Conservation (phyloP, 352 stramenopile species). For the Phytophthora hibernalis region DNA sequence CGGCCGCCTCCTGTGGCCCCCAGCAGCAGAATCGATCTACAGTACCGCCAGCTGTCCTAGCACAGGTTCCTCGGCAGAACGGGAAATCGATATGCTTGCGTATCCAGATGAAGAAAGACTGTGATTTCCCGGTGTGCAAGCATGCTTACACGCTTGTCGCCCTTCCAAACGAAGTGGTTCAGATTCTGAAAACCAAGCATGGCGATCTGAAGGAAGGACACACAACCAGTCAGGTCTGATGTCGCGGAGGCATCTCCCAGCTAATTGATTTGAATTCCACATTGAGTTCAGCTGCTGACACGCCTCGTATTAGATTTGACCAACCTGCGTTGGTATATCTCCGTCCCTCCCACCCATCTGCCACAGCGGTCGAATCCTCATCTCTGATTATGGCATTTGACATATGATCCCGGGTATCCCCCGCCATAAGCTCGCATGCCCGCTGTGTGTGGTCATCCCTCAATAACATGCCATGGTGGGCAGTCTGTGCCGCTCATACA, state of each 20-base stretch:
- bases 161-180: not conserved
- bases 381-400: not conserved
- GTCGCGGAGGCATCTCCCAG: not conserved
- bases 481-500: not conserved
- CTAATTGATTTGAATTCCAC: not conserved
- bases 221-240: not conserved
- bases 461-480: not conserved
- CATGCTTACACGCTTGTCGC: not conserved
- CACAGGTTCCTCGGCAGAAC: too few relatives aligned
- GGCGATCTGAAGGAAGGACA: not conserved
- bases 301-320: too few relatives aligned
- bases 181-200: constrained; percentile 1
- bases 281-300: not conserved
- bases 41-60: too few relatives aligned
- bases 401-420: not conserved
- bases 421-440: not conserved
- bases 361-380: too few relatives aligned
- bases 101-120: constrained; percentile 4
- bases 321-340: too few relatives aligned
- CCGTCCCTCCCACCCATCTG: too few relatives aligned
- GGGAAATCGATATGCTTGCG: not conserved
- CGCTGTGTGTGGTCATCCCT: not conserved
- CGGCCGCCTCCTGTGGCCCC: too few relatives aligned
- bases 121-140: constrained; percentile 5
- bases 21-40: too few relatives aligned